Base-by-base conservation (phyloP, 495 filamentous ascomycete genomes). In the Neurospora sublineolata region DNA sequence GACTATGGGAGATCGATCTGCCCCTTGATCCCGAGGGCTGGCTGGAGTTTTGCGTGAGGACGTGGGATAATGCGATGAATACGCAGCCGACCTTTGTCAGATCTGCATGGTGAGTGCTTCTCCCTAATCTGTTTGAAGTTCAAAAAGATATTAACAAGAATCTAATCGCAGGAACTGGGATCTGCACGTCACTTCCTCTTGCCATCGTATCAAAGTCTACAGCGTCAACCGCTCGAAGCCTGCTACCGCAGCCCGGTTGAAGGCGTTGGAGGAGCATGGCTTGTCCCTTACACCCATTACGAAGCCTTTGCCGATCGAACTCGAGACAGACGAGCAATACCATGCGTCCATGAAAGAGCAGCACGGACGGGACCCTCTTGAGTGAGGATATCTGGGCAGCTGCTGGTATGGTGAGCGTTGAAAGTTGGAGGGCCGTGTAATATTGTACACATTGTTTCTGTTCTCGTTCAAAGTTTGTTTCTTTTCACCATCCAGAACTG, bases 181-280 rank as follows among this genome's bases (percentile, higher is more conserved):
- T 46, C 80, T 91, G 16, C 89, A 91, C 78, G 89, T 91, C 36
- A 91, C 89, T 1, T 85, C 83, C n/a, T 88, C 86, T 4, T 87
- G 85, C 37, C 89, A 91, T 75, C 84, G 88, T 3, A 84, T 91
- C 78, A 87, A 81, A 70, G 75, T 91, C 12, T 91, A 90, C 77
- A 90, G 87, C 72, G 82, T 90, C 73, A 90, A 90, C 77, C 85
- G 83, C 73, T 81, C 72, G 1, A 83, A 78, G 23, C 77, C 84
- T 3, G 73, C 76, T 7, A 90, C 89, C 3, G 80, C 77, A 23
- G 76, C 80, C 71, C 79, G 86, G 9, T 72, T 91, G 70, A 83
- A 83, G 69, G 75, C 83, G 71, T 76, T 87, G 68, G 83, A 88
- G 73, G 79, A 84, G 44, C 73, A 79, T 20, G 84, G 83, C 0